Evolutionary conservation across 2,329 filamentous ascomycete genomes (phyloP).

Genomic region (Bisporella sp.): DNA sequence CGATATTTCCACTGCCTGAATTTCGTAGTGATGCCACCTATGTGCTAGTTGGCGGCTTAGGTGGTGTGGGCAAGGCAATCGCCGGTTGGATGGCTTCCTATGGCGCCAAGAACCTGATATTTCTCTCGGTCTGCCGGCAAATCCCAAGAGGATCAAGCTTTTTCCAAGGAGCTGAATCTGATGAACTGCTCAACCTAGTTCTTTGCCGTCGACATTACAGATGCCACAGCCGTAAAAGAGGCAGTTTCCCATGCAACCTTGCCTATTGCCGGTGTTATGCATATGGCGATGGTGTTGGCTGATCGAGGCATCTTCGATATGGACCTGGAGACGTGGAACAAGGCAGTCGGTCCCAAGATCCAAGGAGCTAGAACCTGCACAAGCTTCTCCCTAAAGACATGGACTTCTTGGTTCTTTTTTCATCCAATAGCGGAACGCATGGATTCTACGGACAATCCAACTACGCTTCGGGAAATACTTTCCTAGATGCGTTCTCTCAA

Average conservation of each 20-base stretch:
- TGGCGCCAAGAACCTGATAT: no score
- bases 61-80: no score
- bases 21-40: background rate
- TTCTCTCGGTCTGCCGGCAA: conserved; percentile 3
- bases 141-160: no score
- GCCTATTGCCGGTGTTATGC: conserved; percentile 11
- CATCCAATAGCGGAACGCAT: conserved; percentile 24
- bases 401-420: conserved; percentile 22
- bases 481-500: conserved; percentile 1
- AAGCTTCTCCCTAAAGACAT: background rate
- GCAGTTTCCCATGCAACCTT: background rate
- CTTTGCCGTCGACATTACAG: background rate
- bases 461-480: conserved; percentile 24
- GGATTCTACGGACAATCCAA: conserved; percentile 8
- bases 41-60: no score
- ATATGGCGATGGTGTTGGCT: conserved; percentile 13
- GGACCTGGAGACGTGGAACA: conserved; percentile 7
- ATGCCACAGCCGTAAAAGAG: background rate
- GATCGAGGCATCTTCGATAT: conserved; percentile 11
- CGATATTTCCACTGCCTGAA: background rate
- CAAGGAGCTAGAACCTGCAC: conserved; percentile 8
- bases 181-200: background rate
- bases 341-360: conserved; percentile 10
- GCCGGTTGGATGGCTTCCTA: no score
- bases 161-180: no score